phyloP scores from a whole-genome alignment of 305 asterid species.

The Fraxinus ornus region DNA sequence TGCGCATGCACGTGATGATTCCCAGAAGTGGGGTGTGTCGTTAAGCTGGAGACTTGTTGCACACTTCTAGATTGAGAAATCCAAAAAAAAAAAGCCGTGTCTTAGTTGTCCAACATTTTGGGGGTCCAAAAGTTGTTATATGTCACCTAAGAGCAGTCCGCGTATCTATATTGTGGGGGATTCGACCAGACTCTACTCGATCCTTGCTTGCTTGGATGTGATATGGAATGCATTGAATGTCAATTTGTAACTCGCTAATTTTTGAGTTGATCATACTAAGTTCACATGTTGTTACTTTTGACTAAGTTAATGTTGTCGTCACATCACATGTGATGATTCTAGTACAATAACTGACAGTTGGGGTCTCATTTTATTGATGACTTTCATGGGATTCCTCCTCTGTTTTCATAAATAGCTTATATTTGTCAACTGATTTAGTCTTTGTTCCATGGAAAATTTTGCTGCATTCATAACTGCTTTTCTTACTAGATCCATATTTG shows the following conservation, averaged over 20 bases:
- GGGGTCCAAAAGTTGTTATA: neutral
- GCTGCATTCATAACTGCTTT: neutral
- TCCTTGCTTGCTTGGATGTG: neutral
- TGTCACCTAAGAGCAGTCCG: neutral
- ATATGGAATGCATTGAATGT: neutral
- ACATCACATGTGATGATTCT: neutral
- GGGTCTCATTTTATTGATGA: neutral
- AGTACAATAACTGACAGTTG: constrained; percentile 11
- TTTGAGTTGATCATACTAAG: neutral
- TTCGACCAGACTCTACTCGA: neutral
- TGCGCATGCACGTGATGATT: neutral
- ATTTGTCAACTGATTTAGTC: neutral
- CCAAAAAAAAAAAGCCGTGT: neutral
- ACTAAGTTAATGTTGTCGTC: neutral
- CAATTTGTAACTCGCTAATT: neutral
- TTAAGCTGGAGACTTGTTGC: neutral
- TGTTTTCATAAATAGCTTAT: neutral
- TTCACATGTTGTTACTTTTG: neutral
- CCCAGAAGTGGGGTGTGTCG: neutral
- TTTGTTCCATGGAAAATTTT: too few relatives aligned
- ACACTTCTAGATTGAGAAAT: neutral
- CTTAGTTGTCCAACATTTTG: neutral
- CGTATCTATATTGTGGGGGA: neutral
- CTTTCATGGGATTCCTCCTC: constrained; percentile 26
- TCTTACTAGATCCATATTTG: neutral